Evolutionary conservation across 768 basidiomycete genomes (phyloP), one percentile per base, ranked within the genome.

Genomic region (Lactifluus pinguis): DNA sequence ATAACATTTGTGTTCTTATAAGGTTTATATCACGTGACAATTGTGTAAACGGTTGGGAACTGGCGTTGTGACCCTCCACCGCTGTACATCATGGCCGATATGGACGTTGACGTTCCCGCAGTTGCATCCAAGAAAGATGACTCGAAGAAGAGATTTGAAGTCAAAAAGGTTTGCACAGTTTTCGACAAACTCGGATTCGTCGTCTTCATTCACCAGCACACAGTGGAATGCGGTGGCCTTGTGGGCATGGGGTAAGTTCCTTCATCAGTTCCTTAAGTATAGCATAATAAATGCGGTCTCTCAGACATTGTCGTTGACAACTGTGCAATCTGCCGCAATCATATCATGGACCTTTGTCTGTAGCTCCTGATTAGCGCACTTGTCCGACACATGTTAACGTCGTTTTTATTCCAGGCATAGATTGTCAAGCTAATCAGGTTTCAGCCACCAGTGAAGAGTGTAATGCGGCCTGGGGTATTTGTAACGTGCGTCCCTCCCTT

Each of bases 281-380:
- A 15, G 5, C 14, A 19, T 19, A 39, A 32, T 17, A 15, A 41
- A 47, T 5, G 11, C 15, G 57, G 56, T 41, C 53, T 58, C 36
- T 57, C 62, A 95, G 95, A 98, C 72, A 98, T 98, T 70, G 94
- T 97, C 62, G 95, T 98, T 60, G 95, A 98, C 75, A 99, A 98
- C 76, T 98, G 97, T 69, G 97, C 97, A 53, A 99, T 99, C 77
- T 99, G 97, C 81, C 85, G 94, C 74, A 98, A 98, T 73, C 95
- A 99, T 71, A 98, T 99, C 77, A 99, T 99, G 97, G 97, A 99
- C 74, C 87, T 98, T 49, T 99, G 97, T 98, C 68, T 69, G 89
- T 76, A 11, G 44, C 3, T 6, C 1, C 6, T 45, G 21, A 48
- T 45, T 42, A 15, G 44, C 53, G 36, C 9, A 39, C 53, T 32